phyloP scores from a whole-genome alignment of 176 grass and related monocot species.

The Elaeis guineensis region DNA sequence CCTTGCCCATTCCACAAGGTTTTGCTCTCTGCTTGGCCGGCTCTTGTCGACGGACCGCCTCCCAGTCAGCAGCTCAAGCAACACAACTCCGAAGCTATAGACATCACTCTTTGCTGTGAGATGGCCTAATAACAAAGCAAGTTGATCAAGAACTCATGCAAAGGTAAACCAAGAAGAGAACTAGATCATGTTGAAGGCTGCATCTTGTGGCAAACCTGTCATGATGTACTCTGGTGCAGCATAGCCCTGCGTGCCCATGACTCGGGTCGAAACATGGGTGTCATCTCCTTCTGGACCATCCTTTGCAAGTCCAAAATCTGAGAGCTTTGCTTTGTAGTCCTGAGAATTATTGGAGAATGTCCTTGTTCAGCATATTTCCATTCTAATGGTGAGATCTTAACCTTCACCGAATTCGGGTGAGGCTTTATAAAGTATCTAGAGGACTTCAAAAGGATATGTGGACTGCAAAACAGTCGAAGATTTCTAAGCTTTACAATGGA shows the following conservation, averaged over 20 bases:
- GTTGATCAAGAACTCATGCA: neutral
- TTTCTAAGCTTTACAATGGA: no score
- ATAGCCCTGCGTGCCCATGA: slow-evolving; percentile 98
- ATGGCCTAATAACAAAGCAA: slow-evolving; percentile 34
- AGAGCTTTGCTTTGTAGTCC: slow-evolving; percentile 80
- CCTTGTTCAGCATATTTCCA: no score
- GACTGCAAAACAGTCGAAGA: no score
- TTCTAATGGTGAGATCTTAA: no score
- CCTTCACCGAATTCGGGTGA: no score
- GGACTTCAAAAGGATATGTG: no score
- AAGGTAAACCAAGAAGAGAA: no score
- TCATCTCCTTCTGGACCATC: slow-evolving; percentile 73
- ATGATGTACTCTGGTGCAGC: slow-evolving; percentile 96
- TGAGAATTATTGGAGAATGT: neutral
- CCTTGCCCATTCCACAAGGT: slow-evolving; percentile 72
- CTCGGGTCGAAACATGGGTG: slow-evolving; percentile 71
- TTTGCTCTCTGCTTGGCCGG: slow-evolving; percentile 57
- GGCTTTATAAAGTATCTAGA: no score
- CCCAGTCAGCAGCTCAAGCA: slow-evolving; percentile 66
- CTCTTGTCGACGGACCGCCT: slow-evolving; percentile 68
- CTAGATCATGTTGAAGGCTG: neutral
- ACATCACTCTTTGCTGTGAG: slow-evolving; percentile 79
- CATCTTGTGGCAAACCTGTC: slow-evolving; percentile 35
- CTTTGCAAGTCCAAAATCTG: slow-evolving; percentile 89
- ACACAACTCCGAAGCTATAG: slow-evolving; percentile 79